These are phyloP conservation scores for Priceomyces haplophilus DNA, from an alignment of 805 yeast species.

Conservation along the genomic window DNA sequence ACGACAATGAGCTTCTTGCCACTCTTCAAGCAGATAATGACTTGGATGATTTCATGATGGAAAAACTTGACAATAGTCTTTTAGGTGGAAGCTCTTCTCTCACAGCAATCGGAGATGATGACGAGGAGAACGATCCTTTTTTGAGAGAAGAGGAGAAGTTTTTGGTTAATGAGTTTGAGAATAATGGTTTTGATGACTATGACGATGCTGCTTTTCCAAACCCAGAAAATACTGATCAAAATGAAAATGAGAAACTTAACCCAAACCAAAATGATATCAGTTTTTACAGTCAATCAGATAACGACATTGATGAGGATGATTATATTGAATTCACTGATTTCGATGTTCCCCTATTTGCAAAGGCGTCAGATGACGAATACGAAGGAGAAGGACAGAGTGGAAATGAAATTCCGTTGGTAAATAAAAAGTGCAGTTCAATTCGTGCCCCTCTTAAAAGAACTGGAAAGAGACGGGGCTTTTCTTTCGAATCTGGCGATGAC, in stretches of 20 bases:
- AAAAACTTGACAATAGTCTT: conserved; percentile 4
- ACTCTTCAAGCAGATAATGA: conserved; percentile 48
- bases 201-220: conserved; percentile 28
- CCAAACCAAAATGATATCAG: conserved; percentile 17
- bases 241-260: conserved; percentile 9
- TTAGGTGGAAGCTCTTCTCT: conserved; percentile 26
- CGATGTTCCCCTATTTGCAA: conserved; percentile 26
- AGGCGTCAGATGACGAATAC: conserved; percentile 14
- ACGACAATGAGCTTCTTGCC: conserved; percentile 45
- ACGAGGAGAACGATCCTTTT: conserved; percentile 36
- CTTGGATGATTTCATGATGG: conserved; percentile 32
- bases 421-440: conserved; percentile 1
- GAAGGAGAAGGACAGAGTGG: conserved; percentile 17
- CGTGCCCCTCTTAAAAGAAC: conserved; percentile 5
- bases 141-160: conserved; percentile 44
- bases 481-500: conserved; percentile 30
- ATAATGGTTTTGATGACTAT: conserved; percentile 45
- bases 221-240: not conserved
- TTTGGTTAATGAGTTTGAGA: conserved; percentile 45
- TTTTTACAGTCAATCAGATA: conserved; percentile 28
- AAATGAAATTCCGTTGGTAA: conserved; percentile 10
- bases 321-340: conserved; percentile 40
- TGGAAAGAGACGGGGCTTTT: conserved; percentile 7
- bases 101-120: conserved; percentile 29
- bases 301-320: conserved; percentile 39